Conservation (phyloP, 805 yeast species). For the Kregervanrija delftensis region DNA sequence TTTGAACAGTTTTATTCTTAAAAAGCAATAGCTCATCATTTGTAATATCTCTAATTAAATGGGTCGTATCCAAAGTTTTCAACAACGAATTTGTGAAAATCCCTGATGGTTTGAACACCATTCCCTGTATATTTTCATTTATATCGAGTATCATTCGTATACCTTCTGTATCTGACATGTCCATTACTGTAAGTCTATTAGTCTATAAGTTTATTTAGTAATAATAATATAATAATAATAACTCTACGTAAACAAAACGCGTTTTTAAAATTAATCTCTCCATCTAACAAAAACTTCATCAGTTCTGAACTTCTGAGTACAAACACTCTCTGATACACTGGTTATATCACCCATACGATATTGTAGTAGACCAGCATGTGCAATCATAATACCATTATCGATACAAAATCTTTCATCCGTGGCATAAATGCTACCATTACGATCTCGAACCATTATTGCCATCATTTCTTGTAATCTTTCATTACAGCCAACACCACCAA, state of each 20-base stretch:
- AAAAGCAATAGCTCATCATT: constrained; percentile 10
- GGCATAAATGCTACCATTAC: constrained; percentile 85
- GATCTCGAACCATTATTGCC: constrained; percentile 86
- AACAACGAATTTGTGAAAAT: constrained; percentile 12
- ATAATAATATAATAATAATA: too few species aligned
- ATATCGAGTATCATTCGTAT: not conserved
- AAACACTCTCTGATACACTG: constrained; percentile 62
- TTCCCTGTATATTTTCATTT: not conserved
- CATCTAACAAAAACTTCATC: constrained; percentile 88
- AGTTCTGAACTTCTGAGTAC: constrained; percentile 90
- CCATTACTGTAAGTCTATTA: too few species aligned
- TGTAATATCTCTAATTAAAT: constrained; percentile 10
- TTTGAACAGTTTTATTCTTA: constrained; percentile 6
- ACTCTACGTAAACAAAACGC: too few species aligned
- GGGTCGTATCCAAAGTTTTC: constrained; percentile 10
- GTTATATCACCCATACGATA: constrained; percentile 73
- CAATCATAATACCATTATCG: constrained; percentile 98
- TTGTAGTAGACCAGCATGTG: constrained; percentile 90
- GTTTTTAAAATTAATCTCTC: constrained; percentile 45
- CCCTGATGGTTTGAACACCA: constrained; percentile 5
- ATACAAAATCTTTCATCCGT: constrained; percentile 97
- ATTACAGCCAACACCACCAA: constrained; percentile 98
- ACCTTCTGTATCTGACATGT: too few species aligned
- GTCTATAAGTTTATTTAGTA: too few species aligned
- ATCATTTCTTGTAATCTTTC: constrained; percentile 91